Conservation (phyloP, 2,329 filamentous ascomycete species). For the Alternaria consortialis region DNA sequence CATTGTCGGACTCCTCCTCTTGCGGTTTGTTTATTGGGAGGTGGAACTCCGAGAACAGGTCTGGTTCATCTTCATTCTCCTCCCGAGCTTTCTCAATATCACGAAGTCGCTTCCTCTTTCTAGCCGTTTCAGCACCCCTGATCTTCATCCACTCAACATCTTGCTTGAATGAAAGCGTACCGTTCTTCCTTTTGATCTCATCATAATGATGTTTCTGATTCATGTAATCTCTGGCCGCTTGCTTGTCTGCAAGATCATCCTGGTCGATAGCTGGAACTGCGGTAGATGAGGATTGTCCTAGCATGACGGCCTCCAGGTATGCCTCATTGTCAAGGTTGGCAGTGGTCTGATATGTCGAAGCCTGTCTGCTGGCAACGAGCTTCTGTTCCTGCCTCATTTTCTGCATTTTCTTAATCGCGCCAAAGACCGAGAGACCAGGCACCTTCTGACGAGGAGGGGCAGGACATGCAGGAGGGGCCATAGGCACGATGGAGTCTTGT, state of each 20-base stretch:
- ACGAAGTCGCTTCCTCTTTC: slow-evolving; percentile 27
- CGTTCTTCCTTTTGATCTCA: slow-evolving; percentile 22
- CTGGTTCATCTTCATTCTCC: slow-evolving; percentile 15
- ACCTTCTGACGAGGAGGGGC: background rate
- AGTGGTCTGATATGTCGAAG: background rate
- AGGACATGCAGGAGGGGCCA: slow-evolving; percentile 9
- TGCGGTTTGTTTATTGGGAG: background rate
- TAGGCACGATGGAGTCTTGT: background rate
- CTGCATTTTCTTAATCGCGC: slow-evolving; percentile 24
- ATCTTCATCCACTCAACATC: slow-evolving; percentile 45
- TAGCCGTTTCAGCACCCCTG: slow-evolving; percentile 26
- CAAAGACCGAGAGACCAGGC: slow-evolving; percentile 5
- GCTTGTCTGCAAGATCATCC: slow-evolving; percentile 19
- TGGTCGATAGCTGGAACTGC: slow-evolving; percentile 2
- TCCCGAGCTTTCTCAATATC: slow-evolving; percentile 22
- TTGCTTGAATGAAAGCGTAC: slow-evolving; percentile 32
- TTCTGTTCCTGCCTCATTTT: slow-evolving; percentile 13
- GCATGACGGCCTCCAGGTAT: slow-evolving; percentile 26
- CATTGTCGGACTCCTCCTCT: slow-evolving; percentile 19
- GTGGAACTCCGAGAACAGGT: slow-evolving; percentile 22
- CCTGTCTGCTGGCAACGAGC: slow-evolving; percentile 6
- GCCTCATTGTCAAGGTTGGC: slow-evolving; percentile 16
- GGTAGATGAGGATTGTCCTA: slow-evolving; percentile 2
- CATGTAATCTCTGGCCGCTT: slow-evolving; percentile 26
- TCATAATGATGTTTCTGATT: slow-evolving; percentile 34